Evolutionary conservation across 2,329 filamentous ascomycete genomes (phyloP).

Genomic region (Neocucurbitaria cava): DNA sequence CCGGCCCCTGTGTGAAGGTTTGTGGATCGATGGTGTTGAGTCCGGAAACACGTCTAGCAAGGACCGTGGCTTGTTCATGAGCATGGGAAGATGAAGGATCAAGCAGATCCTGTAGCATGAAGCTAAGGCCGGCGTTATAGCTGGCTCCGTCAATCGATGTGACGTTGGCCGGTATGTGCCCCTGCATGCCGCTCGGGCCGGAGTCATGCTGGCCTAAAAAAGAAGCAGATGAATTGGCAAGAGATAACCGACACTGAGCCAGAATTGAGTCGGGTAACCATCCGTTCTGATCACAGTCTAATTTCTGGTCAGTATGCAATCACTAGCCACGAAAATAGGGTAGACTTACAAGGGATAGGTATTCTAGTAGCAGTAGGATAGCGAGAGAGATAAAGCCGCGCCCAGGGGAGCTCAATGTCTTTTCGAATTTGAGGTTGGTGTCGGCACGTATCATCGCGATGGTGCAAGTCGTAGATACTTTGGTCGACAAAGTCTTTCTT

Average conservation of each 20-base stretch:
- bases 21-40: neutral
- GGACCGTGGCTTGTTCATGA: neutral
- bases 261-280: neutral
- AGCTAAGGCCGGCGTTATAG: neutral
- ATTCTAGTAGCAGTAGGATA: slow-evolving; percentile 1
- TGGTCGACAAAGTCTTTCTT: slow-evolving; percentile 1
- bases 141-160: neutral
- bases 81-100: neutral
- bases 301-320: neutral
- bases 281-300: neutral
- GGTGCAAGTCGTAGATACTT: neutral
- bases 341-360: slow-evolving; percentile 2
- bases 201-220: neutral
- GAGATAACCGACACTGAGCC: neutral
- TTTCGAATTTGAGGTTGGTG: neutral
- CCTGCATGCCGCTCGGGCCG: neutral
- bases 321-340: too few species aligned
- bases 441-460: neutral
- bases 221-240: neutral
- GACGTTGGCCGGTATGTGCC: neutral
- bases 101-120: neutral
- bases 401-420: slow-evolving; percentile 2
- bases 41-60: neutral
- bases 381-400: slow-evolving; percentile 2
- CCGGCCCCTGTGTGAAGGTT: neutral